These are phyloP conservation scores for Pyrrhoderma lamaoense DNA, from an alignment of 1,284 basidiomycete genomes.

Conservation along the genomic window DNA sequence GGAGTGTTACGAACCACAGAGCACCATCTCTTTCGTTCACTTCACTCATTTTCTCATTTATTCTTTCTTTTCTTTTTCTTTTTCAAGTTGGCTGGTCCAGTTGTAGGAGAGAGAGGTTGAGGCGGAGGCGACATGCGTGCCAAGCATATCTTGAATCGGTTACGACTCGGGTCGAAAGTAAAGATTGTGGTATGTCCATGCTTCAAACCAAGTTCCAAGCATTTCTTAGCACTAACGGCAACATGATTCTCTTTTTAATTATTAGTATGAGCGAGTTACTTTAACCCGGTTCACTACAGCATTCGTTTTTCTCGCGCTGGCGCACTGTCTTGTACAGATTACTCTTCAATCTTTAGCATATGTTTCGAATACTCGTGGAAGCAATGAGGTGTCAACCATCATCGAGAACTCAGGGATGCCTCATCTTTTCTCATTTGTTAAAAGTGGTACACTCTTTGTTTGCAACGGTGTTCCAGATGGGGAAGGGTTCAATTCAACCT, in stretches of 20 bases:
- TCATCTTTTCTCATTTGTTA: conserved; percentile 12
- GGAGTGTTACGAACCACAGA: too few relatives aligned
- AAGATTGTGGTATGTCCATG: conserved; percentile 16
- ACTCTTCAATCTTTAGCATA: conserved; percentile 11
- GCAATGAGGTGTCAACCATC: conserved; percentile 2
- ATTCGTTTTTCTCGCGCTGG: conserved; percentile 16
- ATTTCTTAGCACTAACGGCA: background rate
- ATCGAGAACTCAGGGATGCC: conserved; percentile 1
- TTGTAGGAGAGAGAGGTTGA: conserved; percentile 1
- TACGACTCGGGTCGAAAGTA: conserved; percentile 8
- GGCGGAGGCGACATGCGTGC: conserved; percentile 13
- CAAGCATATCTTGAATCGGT: conserved; percentile 16
- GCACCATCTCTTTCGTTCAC: background rate
- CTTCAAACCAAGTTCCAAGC: background rate
- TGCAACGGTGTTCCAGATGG: conserved; percentile 13
- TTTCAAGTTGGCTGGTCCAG: conserved; percentile 3
- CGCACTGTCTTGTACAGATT: conserved; percentile 17
- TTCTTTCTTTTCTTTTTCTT: background rate
- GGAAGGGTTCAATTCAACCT: conserved; percentile 4
- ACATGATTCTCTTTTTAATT: background rate
- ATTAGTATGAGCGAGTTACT: conserved; percentile 20
- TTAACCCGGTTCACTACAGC: conserved; percentile 16
- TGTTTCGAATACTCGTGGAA: conserved; percentile 2
- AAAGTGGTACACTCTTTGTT: conserved; percentile 8
- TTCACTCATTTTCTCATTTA: background rate